Conservation (phyloP, 2,329 filamentous ascomycete species). For the Catunica adiposa region DNA sequence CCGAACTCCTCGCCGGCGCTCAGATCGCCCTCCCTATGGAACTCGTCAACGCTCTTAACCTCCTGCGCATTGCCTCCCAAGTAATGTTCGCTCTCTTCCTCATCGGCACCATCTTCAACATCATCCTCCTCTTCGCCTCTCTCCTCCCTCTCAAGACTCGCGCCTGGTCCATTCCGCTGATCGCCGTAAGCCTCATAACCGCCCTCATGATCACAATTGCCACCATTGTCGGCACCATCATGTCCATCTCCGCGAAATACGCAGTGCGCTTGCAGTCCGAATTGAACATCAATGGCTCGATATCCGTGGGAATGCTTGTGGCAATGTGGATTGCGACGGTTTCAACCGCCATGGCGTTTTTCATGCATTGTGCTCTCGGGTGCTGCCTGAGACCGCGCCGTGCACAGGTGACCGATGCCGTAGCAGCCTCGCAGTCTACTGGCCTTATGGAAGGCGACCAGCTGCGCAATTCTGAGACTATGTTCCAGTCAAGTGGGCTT, state of each 20-base stretch:
- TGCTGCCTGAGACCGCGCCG: constrained; percentile 37
- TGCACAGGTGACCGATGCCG: constrained; percentile 8
- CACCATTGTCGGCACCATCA: constrained; percentile 61
- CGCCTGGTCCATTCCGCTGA: constrained; percentile 47
- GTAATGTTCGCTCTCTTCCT: constrained; percentile 88
- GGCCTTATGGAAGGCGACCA: constrained; percentile 13
- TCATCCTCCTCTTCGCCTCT: constrained; percentile 54
- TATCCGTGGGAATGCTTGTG: constrained; percentile 60
- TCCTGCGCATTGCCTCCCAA: constrained; percentile 59
- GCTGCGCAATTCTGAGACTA: constrained; percentile 2
- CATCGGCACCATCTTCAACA: constrained; percentile 49
- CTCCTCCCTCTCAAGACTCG: constrained; percentile 37
- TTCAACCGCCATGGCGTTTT: constrained; percentile 50
- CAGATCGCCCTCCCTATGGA: constrained; percentile 65
- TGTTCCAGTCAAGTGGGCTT: constrained; percentile 1
- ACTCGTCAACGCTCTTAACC: constrained; percentile 53
- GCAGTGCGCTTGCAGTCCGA: constrained; percentile 55
- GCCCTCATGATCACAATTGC: constrained; percentile 53
- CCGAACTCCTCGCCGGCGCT: constrained; percentile 65
- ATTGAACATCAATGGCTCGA: constrained; percentile 56
- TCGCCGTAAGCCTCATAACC: constrained; percentile 50
- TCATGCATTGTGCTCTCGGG: constrained; percentile 58
- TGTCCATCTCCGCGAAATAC: constrained; percentile 67
- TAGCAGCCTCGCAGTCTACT: background rate
- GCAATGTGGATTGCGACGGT: constrained; percentile 78